Evolutionary conservation across 352 stramenopile genomes (phyloP), one percentile per base, ranked within the genome.

Genomic region (Pythium guiyangense): DNA sequence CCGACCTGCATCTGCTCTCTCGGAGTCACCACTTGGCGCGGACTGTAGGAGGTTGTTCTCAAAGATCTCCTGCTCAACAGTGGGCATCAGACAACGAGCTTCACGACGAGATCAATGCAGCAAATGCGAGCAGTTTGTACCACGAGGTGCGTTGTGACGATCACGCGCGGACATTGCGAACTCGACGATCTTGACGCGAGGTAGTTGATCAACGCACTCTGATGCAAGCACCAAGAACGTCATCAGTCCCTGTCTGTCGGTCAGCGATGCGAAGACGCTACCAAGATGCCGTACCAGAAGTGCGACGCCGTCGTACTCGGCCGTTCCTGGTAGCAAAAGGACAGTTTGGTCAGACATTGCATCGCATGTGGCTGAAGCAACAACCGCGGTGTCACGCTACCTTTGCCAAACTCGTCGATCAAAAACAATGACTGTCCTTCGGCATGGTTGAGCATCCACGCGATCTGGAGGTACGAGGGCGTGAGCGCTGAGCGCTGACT

Each of bases 371-470:
- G 40, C 22, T 49, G 26, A 49, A 40, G 8, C 39, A 48, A 12
- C 14, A 37, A 56, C 3, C 1, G 29, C 50, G 9, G 14, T 11
- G 57, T 63, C 4, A 51, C 39, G 15, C 8, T 25, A 89, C 83
- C 86, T 79, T 96, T 96, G 26, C 84, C 86, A 47, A 94, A 96
- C 54, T 96, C 86, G 55, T 96, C 86, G 45, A 96, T 85, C 35
- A 96, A 61, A 25, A 92, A 80, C n/a, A 96, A 52, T 17, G 79
- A 86, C 22, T 60, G 65, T 22, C 64, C 68, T 50, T 80, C 68
- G 40, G 69, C 67, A 29, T 93, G 77, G 50, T 92, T 86, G 0
- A 96, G 62, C 86, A 96, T 96, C 64, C 79, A 79, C 2, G 82
- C 78, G 54, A 96, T 81, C 82, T 96, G 62, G 17, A 59, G 27